phyloP scores from a whole-genome alignment of 176 grass and related monocot genomes.

The Chrysopogon serrulatus region DNA sequence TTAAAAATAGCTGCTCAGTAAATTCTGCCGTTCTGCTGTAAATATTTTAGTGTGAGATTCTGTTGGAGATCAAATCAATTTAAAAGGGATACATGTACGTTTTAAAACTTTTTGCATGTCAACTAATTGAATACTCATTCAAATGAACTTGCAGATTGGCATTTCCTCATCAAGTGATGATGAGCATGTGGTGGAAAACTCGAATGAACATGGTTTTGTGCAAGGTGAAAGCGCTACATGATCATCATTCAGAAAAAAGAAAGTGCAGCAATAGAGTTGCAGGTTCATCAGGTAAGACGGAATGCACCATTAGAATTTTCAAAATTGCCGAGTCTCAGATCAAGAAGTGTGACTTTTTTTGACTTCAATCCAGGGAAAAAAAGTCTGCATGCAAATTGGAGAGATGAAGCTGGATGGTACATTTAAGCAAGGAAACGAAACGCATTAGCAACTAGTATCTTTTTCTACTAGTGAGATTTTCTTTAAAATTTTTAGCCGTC shows the following conservation, averaged over 20 bases:
- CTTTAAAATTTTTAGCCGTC: neutral
- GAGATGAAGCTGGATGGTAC: neutral
- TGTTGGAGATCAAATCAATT: neutral
- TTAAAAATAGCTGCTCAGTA: neutral
- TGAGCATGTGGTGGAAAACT: constrained; percentile 13
- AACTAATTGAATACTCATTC: neutral
- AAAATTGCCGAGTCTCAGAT: neutral
- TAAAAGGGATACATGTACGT: neutral
- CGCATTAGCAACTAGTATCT: neutral
- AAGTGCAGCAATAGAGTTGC: neutral
- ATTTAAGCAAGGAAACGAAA: neutral
- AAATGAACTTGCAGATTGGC: constrained; percentile 26
- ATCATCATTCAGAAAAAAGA: neutral
- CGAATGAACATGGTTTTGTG: constrained; percentile 29
- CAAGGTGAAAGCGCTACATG: constrained; percentile 33
- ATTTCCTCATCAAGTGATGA: neutral
- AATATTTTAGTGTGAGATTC: neutral
- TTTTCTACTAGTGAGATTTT: neutral
- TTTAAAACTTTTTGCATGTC: neutral
- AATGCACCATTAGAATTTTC: neutral
- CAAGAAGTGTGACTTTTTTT: neutral
- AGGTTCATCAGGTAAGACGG: neutral
- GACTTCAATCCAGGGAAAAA: neutral
- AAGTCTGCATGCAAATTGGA: neutral
- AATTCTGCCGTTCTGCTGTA: neutral